These are phyloP conservation scores for Juglanconis sp. DNA, from an alignment of 2,329 filamentous ascomycete species.

Conservation along the genomic window DNA sequence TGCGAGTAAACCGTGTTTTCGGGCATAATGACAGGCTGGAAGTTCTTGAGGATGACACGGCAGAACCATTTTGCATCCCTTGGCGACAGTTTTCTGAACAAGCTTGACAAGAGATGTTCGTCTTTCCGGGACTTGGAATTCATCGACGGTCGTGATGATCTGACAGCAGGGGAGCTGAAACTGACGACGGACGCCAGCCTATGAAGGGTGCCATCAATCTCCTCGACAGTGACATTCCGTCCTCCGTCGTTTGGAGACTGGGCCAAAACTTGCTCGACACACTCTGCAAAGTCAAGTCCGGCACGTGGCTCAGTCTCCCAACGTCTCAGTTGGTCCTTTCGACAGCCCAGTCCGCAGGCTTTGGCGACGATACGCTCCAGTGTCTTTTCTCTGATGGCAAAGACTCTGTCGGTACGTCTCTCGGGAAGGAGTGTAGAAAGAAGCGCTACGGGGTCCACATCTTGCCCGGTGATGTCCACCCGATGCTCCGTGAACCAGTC, in stretches of 20 bases:
- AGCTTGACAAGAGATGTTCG: slow-evolving; percentile 42
- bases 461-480: slow-evolving; percentile 51
- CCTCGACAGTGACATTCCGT: slow-evolving; percentile 60
- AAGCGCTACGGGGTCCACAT: slow-evolving; percentile 59
- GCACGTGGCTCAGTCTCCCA: slow-evolving; percentile 54
- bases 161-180: slow-evolving; percentile 67
- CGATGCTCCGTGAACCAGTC: slow-evolving; percentile 70
- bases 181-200: slow-evolving; percentile 63
- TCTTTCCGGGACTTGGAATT: slow-evolving; percentile 20
- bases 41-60: slow-evolving; percentile 73
- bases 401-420: slow-evolving; percentile 73
- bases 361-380: slow-evolving; percentile 67
- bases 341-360: slow-evolving; percentile 62
- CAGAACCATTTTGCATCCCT: slow-evolving; percentile 85
- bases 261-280: slow-evolving; percentile 62
- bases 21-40: slow-evolving; percentile 64
- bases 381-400: slow-evolving; percentile 59
- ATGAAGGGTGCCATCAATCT: slow-evolving; percentile 67
- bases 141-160: slow-evolving; percentile 28
- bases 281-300: slow-evolving; percentile 67
- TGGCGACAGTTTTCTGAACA: slow-evolving; percentile 61
- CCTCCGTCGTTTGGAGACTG: slow-evolving; percentile 47
- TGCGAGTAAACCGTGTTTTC: slow-evolving; percentile 49
- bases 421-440: slow-evolving; percentile 76
- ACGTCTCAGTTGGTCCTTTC: slow-evolving; percentile 57